A percentile compares a stretch with the other conserved stretches of the same genome.
Evolutionary conservation across 2,329 filamentous ascomycete species (phyloP).

Genomic region (Pseudogymnoascus sp.): DNA sequence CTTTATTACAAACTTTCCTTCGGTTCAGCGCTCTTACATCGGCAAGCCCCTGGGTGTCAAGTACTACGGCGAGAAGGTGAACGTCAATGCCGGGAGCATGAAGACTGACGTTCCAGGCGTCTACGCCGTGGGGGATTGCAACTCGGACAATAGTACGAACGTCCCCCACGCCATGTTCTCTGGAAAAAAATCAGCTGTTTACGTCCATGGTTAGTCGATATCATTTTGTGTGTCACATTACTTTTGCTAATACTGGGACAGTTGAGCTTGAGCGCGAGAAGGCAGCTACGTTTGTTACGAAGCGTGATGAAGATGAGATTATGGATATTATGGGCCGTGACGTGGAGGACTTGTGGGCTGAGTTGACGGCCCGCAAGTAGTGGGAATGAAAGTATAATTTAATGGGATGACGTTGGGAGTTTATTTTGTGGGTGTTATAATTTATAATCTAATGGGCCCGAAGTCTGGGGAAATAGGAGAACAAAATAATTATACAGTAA

Average conservation of each 20-base stretch:
- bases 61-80: slow-evolving; percentile 12
- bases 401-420: background rate
- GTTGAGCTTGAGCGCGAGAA: slow-evolving; percentile 15
- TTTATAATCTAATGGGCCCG: background rate
- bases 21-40: slow-evolving; percentile 41
- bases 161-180: slow-evolving; percentile 53
- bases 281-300: slow-evolving; percentile 5
- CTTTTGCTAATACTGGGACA: background rate
- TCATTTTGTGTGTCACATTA: background rate
- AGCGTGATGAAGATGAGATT: slow-evolving; percentile 8
- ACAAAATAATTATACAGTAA: background rate
- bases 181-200: slow-evolving; percentile 52
- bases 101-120: slow-evolving; percentile 46
- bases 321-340: slow-evolving; percentile 13
- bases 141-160: slow-evolving; percentile 54
- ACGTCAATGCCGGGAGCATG: slow-evolving; percentile 11
- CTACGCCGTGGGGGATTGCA: slow-evolving; percentile 45
- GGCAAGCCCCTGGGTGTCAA: slow-evolving; percentile 37
- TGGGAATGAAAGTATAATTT: background rate
- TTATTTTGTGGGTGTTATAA: background rate
- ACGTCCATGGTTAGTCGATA: slow-evolving; percentile 43
- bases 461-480: background rate
- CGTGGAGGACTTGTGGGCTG: slow-evolving; percentile 13
- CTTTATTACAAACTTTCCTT: slow-evolving; percentile 44
- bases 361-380: background rate